These are phyloP conservation scores for Fusarium brachygibbosum DNA, from an alignment of 2,329 filamentous ascomycete species.

Conservation along the genomic window DNA sequence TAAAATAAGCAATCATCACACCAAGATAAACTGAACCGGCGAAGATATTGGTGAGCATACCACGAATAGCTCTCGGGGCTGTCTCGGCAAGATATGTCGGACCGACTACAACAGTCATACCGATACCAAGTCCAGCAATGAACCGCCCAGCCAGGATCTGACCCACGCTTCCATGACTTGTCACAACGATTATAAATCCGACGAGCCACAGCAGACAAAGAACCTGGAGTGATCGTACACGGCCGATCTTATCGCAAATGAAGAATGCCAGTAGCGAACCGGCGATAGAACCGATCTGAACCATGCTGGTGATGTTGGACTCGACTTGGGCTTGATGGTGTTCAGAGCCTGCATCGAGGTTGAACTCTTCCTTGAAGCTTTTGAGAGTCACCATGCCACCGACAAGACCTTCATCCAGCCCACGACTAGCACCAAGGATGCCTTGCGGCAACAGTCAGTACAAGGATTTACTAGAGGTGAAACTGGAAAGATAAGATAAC, in stretches of 20 bases:
- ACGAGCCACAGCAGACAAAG: constrained; percentile 20
- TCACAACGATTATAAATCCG: constrained; percentile 18
- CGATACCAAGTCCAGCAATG: constrained; percentile 22
- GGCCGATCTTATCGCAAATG: constrained; percentile 24
- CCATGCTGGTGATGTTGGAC: constrained; percentile 78
- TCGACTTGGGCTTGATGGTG: constrained; percentile 70
- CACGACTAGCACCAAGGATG: constrained; percentile 26
- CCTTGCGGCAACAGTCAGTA: background rate
- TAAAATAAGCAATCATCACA: constrained; percentile 69
- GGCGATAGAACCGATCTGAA: constrained; percentile 75
- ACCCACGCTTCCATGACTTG: constrained; percentile 19
- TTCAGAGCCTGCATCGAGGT: constrained; percentile 61
- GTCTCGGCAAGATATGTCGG: constrained; percentile 72
- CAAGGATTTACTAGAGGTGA: fast-evolving
- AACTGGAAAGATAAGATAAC: fast-evolving
- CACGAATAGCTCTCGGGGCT: constrained; percentile 71
- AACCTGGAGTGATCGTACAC: constrained; percentile 19
- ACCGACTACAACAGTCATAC: constrained; percentile 51
- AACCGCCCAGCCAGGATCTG: constrained; percentile 22
- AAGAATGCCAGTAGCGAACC: constrained; percentile 68
- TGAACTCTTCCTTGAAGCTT: constrained; percentile 67
- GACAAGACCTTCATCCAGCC: constrained; percentile 69
- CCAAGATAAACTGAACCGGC: constrained; percentile 47
- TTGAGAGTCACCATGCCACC: constrained; percentile 71
- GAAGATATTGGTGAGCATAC: constrained; percentile 70